A percentile compares a stretch with the other conserved stretches of the same genome.
phyloP scores from a whole-genome alignment of 2,329 filamentous ascomycete genomes.

The Colletotrichum sp. region DNA sequence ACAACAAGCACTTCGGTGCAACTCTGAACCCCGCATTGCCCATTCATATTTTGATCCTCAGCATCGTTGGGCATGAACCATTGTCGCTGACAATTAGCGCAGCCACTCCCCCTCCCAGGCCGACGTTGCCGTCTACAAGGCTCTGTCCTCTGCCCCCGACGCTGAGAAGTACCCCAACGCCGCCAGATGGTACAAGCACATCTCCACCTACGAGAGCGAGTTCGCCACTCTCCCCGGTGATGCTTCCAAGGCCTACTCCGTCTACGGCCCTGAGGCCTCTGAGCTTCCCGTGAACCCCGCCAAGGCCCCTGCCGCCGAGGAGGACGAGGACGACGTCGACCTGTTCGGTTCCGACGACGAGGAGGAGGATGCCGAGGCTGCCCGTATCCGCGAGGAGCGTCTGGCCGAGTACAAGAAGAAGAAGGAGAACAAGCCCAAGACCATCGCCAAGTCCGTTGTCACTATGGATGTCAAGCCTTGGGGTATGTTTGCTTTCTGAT shows the following conservation, averaged over 20 bases:
- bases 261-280: conserved; percentile 85
- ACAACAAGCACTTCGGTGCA: conserved; percentile 72
- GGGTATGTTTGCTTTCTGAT: conserved; percentile 69
- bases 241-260: conserved; percentile 84
- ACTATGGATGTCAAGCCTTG: conserved; percentile 98
- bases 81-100: conserved; percentile 6
- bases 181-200: conserved; percentile 99
- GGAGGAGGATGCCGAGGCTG: conserved; percentile 91
- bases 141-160: conserved; percentile 76
- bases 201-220: conserved; percentile 89
- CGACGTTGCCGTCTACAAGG: conserved; percentile 96
- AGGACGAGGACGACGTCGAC: conserved; percentile 87
- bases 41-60: not conserved
- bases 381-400: conserved; percentile 83
- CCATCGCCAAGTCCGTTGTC: conserved; percentile 92
- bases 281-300: conserved; percentile 85
- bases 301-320: conserved; percentile 74
- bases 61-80: not conserved
- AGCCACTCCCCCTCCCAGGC: conserved; percentile 81
- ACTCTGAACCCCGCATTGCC: conserved; percentile 62
- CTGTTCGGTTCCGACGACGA: conserved; percentile 94
- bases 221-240: conserved; percentile 92
- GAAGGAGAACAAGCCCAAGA: conserved; percentile 94
- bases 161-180: conserved; percentile 90
- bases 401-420: conserved; percentile 95